These are phyloP conservation scores for Peterozyma toletana DNA, from an alignment of 805 yeast genomes.

Conservation along the genomic window DNA sequence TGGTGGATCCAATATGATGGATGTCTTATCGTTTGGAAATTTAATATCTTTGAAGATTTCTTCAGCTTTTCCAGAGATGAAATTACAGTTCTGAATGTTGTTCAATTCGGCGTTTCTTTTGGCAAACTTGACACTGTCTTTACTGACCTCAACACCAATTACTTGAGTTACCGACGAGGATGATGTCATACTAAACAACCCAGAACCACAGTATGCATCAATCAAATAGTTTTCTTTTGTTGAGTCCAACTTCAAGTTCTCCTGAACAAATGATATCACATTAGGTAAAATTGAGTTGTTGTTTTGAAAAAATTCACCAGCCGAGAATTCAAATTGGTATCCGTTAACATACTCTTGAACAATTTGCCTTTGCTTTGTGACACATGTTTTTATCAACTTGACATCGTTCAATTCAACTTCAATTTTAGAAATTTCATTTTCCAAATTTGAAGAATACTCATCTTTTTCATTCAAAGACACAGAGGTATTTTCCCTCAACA, in stretches of 20 bases:
- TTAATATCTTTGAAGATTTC: slow-evolving; percentile 73
- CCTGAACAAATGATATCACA: slow-evolving; percentile 75
- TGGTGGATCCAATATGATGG: slow-evolving; percentile 94
- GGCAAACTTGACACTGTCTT: slow-evolving; percentile 87
- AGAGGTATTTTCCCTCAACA: slow-evolving; percentile 73
- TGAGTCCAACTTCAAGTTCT: slow-evolving; percentile 47
- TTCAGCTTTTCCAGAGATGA: slow-evolving; percentile 90
- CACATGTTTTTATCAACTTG: slow-evolving; percentile 57
- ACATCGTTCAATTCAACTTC: slow-evolving; percentile 21
- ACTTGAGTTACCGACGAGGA: slow-evolving; percentile 76
- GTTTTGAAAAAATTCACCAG: slow-evolving; percentile 95
- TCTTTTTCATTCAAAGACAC: slow-evolving; percentile 15
- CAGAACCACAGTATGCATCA: slow-evolving; percentile 96
- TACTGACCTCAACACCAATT: slow-evolving; percentile 90
- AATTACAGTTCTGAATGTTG: slow-evolving; percentile 68
- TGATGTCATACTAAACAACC: slow-evolving; percentile 84
- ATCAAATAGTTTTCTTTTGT: slow-evolving; percentile 54
- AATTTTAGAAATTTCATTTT: slow-evolving; percentile 27
- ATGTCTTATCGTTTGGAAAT: slow-evolving; percentile 68
- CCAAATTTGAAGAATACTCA: slow-evolving; percentile 10
- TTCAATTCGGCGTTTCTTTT: slow-evolving; percentile 71
- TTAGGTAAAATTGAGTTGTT: slow-evolving; percentile 84
- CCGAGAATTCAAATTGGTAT: slow-evolving; percentile 76
- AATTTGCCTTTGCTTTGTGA: slow-evolving; percentile 69
- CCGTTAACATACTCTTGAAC: slow-evolving; percentile 76